phyloP scores from a whole-genome alignment of 225 moss, liverwort and hornwort genomes.

The Pseudoscleropodium purum region DNA sequence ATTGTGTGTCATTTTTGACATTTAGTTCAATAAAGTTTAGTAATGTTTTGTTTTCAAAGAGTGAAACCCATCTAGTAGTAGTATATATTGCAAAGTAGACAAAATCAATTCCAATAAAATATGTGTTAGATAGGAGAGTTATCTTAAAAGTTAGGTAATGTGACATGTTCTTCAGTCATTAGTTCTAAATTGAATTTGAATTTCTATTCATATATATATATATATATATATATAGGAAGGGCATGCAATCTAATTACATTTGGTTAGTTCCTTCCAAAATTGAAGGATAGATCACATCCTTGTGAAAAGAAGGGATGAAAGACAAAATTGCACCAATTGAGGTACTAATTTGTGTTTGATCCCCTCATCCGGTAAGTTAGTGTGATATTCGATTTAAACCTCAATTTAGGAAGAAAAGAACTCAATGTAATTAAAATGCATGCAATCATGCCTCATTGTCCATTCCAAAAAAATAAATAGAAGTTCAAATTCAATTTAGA shows the following conservation, averaged over 20 bases:
- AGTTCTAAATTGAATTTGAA: neutral
- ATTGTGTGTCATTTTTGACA: neutral
- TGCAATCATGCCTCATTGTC: neutral
- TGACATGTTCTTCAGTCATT: neutral
- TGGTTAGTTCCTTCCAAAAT: neutral
- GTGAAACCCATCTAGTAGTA: neutral
- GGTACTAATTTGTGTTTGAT: neutral
- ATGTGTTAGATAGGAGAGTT: neutral
- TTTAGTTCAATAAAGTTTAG: neutral
- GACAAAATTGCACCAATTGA: neutral
- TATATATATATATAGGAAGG: no score
- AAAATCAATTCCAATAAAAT: neutral
- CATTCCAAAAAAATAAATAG: neutral
- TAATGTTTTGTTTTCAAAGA: no score
- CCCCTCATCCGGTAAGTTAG: rapidly evolving
- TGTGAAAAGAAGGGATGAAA: neutral
- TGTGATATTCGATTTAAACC: neutral
- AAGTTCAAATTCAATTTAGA: neutral
- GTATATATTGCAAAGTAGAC: neutral
- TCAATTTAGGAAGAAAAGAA: neutral
- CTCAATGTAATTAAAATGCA: neutral
- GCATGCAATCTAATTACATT: neutral
- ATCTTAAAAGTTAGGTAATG: neutral
- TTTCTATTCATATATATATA: rapidly evolving
- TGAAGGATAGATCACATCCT: neutral